Evolutionary conservation across 1,284 basidiomycete species (phyloP), one percentile per base, ranked within the genome.

Genomic region (Mycena citricolor): DNA sequence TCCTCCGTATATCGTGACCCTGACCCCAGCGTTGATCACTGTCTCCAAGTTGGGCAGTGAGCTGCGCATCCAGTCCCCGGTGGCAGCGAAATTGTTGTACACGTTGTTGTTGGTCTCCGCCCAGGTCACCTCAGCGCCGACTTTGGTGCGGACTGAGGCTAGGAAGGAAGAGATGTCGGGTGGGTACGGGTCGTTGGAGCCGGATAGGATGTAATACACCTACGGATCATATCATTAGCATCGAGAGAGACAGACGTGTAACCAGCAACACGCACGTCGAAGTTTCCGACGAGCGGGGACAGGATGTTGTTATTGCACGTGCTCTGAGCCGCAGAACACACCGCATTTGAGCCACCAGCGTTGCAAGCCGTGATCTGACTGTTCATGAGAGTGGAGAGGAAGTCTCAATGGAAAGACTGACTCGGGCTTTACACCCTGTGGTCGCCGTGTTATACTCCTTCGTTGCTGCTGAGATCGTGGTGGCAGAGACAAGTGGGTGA

Each of bases 41-140:
- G 64, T 69, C 59, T 82, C 79, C 16, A 83, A 62, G 47, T 76
- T 55, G 2, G 73, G 76, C 13, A 70, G 59, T 7, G 77, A 79
- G 57, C 73, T 81, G 33, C 72, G 66, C 79, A 82, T 81, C 79
- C 79, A 82, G 47, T 83, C 81, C 22, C 79, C 51, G 32, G 14
- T 39, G 4, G 25, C 10, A 1, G 31, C 44, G 31, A 29, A 58
- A 58, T 39, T 52, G 67, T 69, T 54, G 68, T 68, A 47, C 55
- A 73, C 51, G 10, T 42, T 29, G 29, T 17, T 7, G 39, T 42
- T 53, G 5, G 44, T 44, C 20, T 33, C 31, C 21, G 37, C 22
- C 47, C 53, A 52, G 3, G 28, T 41, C 1, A 42, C 32, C 19
- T 49, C 49, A 1, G 28, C 49, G 3, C 49, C 48, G 28, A 51